phyloP scores from a whole-genome alignment of 768 basidiomycete genomes.

The Mycena pura region DNA sequence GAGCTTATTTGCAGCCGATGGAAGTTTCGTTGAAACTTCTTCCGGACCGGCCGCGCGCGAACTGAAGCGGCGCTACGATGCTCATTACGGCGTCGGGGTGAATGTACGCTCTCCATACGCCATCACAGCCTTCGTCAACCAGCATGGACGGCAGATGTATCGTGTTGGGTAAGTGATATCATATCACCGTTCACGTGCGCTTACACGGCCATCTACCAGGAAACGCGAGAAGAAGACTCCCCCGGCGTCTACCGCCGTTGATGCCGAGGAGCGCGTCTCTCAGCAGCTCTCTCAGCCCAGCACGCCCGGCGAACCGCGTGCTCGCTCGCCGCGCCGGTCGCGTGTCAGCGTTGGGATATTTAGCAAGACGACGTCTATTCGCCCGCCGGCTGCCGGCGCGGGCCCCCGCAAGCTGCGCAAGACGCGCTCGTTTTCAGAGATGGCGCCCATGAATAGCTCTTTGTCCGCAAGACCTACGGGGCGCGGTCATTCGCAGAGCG shows the following conservation, averaged over 20 bases:
- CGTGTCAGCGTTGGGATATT: constrained; percentile 73
- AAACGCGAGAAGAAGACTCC: constrained; percentile 69
- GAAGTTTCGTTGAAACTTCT: constrained; percentile 81
- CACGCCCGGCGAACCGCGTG: constrained; percentile 45
- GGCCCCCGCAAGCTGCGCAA: constrained; percentile 67
- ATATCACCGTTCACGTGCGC: neutral
- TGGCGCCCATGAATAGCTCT: constrained; percentile 38
- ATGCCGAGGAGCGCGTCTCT: constrained; percentile 54
- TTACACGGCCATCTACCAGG: constrained; percentile 40
- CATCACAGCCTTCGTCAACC: constrained; percentile 83
- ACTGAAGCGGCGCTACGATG: constrained; percentile 79
- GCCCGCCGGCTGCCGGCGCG: constrained; percentile 36
- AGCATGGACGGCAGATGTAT: constrained; percentile 79
- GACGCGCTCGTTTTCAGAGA: constrained; percentile 77
- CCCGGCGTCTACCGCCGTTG: constrained; percentile 53
- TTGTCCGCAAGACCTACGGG: constrained; percentile 44
- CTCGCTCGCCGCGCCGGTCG: constrained; percentile 60
- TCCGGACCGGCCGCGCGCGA: constrained; percentile 78
- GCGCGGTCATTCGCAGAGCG: constrained; percentile 79
- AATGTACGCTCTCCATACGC: constrained; percentile 78
- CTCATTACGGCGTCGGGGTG: constrained; percentile 67
- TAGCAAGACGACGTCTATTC: constrained; percentile 43
- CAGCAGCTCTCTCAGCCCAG: constrained; percentile 44
- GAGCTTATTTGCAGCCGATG: constrained; percentile 56
- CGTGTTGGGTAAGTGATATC: constrained; percentile 70